Percentiles rank a stretch among this genome's conserved stretches.
phyloP scores from a whole-genome alignment of 352 stramenopile genomes.

The Phytophthora hybrid region DNA sequence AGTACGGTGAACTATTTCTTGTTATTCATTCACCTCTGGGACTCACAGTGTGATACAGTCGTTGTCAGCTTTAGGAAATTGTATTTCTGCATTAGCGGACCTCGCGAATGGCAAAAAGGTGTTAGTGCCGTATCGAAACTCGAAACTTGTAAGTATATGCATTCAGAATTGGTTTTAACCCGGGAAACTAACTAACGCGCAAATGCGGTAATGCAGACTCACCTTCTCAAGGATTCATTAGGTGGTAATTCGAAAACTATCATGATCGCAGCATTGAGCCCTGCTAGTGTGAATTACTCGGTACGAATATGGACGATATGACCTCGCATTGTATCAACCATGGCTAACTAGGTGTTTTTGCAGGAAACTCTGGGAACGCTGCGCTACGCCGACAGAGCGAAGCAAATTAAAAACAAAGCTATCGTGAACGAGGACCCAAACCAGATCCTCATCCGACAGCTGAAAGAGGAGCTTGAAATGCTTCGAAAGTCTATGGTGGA shows the following conservation, averaged over 20 bases:
- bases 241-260: constrained; percentile 92
- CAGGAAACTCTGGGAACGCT: constrained; percentile 93
- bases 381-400: constrained; percentile 91
- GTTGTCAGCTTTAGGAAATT: constrained; percentile 91
- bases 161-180: background rate
- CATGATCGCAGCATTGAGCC: constrained; percentile 91
- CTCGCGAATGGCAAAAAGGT: constrained; percentile 88
- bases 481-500: constrained; percentile 78
- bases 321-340: too few species aligned
- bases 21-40: background rate
- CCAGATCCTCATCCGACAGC: constrained; percentile 84
- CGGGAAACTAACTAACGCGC: background rate
- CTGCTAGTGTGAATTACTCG: constrained; percentile 89
- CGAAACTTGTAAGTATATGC: constrained; percentile 79
- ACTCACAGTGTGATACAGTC: constrained; percentile 50
- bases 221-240: constrained; percentile 87
- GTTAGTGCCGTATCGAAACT: constrained; percentile 93
- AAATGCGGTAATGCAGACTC: constrained; percentile 54
- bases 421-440: constrained; percentile 94
- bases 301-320: constrained; percentile 28
- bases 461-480: constrained; percentile 83
- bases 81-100: constrained; percentile 92
- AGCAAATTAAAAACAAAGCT: constrained; percentile 95
- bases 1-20: constrained; percentile 26
- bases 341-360: constrained; percentile 8